phyloP scores from a whole-genome alignment of 2,329 filamentous ascomycete genomes.

The Ophiosphaerella herpotricha region DNA sequence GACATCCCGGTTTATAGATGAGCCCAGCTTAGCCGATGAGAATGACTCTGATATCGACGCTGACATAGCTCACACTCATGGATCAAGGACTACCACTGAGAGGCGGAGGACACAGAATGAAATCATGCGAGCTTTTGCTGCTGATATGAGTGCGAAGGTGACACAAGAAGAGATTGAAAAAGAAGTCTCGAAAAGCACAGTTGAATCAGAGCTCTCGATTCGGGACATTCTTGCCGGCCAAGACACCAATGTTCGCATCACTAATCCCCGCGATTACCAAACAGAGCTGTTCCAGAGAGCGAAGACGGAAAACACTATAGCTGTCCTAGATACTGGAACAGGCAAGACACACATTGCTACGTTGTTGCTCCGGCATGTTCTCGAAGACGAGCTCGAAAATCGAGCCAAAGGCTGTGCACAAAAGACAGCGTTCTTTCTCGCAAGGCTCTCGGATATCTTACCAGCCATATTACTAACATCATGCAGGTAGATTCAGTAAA shows the following conservation, averaged over 20 bases:
- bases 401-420: conserved; percentile 63
- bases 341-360: conserved; percentile 97
- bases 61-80: conserved; percentile 25
- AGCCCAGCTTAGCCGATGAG: conserved; percentile 5
- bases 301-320: conserved; percentile 83
- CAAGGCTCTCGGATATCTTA: conserved; percentile 35
- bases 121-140: conserved; percentile 49
- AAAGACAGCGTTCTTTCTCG: conserved; percentile 83
- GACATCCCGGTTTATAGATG: neutral
- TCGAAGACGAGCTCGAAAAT: conserved; percentile 77
- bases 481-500: conserved; percentile 79
- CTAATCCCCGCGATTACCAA: conserved; percentile 86
- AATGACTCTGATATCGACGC: conserved; percentile 31
- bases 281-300: conserved; percentile 87
- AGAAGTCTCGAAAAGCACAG: conserved; percentile 36
- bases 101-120: conserved; percentile 49
- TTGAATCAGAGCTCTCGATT: conserved; percentile 58
- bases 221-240: conserved; percentile 59
- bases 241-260: conserved; percentile 64
- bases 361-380: conserved; percentile 74
- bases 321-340: conserved; percentile 91
- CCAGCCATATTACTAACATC: conserved; percentile 3
- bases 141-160: conserved; percentile 50
- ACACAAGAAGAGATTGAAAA: conserved; percentile 47
- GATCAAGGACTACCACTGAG: conserved; percentile 37